Evolutionary conservation across 495 filamentous ascomycete genomes (phyloP), one percentile per base, ranked within the genome.

Genomic region (Lophiotrema nucula): DNA sequence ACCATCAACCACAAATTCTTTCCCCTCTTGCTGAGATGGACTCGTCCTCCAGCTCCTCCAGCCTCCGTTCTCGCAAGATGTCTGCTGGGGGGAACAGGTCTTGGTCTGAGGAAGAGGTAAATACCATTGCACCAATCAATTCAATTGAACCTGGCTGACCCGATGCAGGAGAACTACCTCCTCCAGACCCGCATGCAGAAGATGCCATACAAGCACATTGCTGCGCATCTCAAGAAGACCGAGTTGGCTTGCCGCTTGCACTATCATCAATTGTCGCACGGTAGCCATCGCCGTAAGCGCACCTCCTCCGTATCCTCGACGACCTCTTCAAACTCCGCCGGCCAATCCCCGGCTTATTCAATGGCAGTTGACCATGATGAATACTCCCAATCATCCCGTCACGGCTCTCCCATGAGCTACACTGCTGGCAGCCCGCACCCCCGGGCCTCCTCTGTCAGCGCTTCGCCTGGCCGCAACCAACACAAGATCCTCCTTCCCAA

Each of bases 191-290:
- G 88, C 37, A 80, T 87, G 69, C 86, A 90, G 62, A 90, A 90
- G 74, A 88, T 91, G 83, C 88, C 88, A 1, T 92, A 92, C 73
- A 92, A 92, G 79, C 88, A 91, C 64, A 92, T 92, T 67, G 88
- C 88, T 53, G 81, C 83, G 53, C 83, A 90, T 62, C 73, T 92
- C 58, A 89, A 90, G 72, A 92, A 92, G 77, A 92, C 88, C 3
- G 88, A 92, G 75, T 74, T 92, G 55, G 88, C 88, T 48, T 92
- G 88, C 72, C 88, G 88, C 48, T 81, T 92, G 37, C 88, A 92
- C 67, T 92, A 88, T 67, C 88, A 92, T 61, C 88, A 92, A 60
- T 79, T 91, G 38, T 89, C 85, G 63, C 89, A 90, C 66, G 88
- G 88, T 49, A 88, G 80, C 74, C 89, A 85, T 70, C 81, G 84